Evolutionary conservation across 805 yeast genomes (phyloP), one percentile per base, ranked within the genome.

Genomic region (Cyberlindnera samutprakarnensis): DNA sequence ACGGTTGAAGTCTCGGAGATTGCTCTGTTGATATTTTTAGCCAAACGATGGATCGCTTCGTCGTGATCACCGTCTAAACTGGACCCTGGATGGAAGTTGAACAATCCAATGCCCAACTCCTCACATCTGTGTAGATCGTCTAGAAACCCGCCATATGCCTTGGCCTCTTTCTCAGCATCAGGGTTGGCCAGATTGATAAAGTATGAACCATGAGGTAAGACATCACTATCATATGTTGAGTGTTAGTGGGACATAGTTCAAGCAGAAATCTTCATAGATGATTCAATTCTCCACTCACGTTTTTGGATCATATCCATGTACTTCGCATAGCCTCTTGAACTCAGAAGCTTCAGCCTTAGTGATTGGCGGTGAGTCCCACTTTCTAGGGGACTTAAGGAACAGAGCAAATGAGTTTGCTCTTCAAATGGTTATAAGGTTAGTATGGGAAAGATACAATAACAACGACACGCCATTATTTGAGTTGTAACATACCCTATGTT

Each of bases 1-100:
- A 92, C 97, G 51, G 75, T 79, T 6, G 60, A 47, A 0, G 98
- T 92, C 35, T 74, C 75, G 17, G 58, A 57, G 30, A 83, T 78
- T 5, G 95, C 96, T 28, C 60, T 66, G 54, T 92, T 90, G 41
- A 92, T 78, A 44, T 81, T 80, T 16, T 66, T 64, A 0, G 97
- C 97, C 42, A 92, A 62, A 36, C 76, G 72, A 32, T 58, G 59
- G 23, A 88, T 57, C 2, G 94, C 86, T 14, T 63, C 70, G 5
- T 56, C 51, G 48, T 79, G 83, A 49, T 81, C 84, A 17, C 80
- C 80, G 19, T 74, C 77, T 24, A 90, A 60, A 22, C 88, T 72
- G 1, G 96, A 86, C 0, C 98, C 98, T 0, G 94, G 94, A 52
- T 92, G 98, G 54, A 92, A 75, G 53, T 92, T 92, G 59, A 90